Base-by-base conservation (phyloP, 352 stramenopile genomes). In the Globisporangium middletonii region DNA sequence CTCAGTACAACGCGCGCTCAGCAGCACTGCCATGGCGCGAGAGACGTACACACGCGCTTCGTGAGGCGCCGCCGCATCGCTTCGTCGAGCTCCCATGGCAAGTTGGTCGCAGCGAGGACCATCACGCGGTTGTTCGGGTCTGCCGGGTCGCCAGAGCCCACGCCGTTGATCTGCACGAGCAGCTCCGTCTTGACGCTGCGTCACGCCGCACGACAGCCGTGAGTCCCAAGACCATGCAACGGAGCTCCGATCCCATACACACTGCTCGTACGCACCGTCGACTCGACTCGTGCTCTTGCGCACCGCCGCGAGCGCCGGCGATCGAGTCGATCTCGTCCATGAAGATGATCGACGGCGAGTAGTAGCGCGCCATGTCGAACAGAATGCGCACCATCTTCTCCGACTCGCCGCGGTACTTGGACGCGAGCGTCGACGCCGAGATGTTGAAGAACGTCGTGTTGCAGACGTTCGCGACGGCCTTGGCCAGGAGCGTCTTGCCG, bases 361-460 rank as follows among this genome's bases (percentile, higher is more conserved):
- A 98, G 68, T 98, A 97, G 13, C 95, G 84, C n/a, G 97, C 96
- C 84, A 99, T 98, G 45, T 99, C 95, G 63, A 99, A 99, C 12
- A 99, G 74, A 28, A 99, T 96, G 45, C 94, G 86, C 47, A 99
- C 93, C 62, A 99, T 88, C 56, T 98, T 98, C 64, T 98, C 95
- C 7, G 79, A 95, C 27, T 98, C 91, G 19, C 94, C 95, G n/a
- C 94, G 85, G 67, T 93, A 98, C 75, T 98, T 97, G 51, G 89
- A 96, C 19, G 88, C 89, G 1, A 97, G 68, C 23, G 81, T 96
- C 5, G 88, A 97, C 30, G 86, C 83, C 35, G 80, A 95, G 41
- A 99, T 95, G 64, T 98, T 99, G 74, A 99, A 99, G 73, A 99
- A 99, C 3, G 95, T 99, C 8, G 96, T 96, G 50, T 95, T 89